Percentiles rank a stretch among this genome's conserved stretches.
Evolutionary conservation across 345 rosid genomes (phyloP).

Genomic region (Citrus australasica): DNA sequence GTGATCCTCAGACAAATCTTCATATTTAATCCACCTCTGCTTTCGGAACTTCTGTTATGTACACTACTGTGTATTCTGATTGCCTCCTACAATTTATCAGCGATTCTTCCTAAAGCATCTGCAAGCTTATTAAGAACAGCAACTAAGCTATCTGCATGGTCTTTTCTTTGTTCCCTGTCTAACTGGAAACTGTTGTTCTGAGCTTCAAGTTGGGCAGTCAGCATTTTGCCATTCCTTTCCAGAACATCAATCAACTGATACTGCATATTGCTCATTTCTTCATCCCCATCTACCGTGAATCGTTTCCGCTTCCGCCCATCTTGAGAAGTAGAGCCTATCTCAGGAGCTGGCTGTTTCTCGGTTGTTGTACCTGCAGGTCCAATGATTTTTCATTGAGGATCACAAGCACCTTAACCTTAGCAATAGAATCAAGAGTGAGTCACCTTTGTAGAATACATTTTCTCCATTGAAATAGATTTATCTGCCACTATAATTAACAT

Average conservation of each 20-base stretch:
- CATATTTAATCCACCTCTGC: conserved; percentile 16
- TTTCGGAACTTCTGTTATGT: conserved; percentile 25
- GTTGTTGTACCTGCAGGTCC: conserved; percentile 42
- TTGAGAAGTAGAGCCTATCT: conserved; percentile 53
- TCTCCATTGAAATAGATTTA: background rate
- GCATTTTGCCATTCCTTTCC: conserved; percentile 72
- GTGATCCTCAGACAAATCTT: conserved; percentile 19
- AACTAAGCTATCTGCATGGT: conserved; percentile 62
- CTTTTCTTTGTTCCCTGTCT: conserved; percentile 86
- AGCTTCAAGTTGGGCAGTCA: conserved; percentile 77
- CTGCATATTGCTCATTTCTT: conserved; percentile 40
- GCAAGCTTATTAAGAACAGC: conserved; percentile 86
- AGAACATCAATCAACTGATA: conserved; percentile 53
- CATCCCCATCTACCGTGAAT: conserved; percentile 33
- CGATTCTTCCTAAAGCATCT: conserved; percentile 79
- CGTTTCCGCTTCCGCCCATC: conserved; percentile 75
- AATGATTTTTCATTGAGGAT: conserved; percentile 2
- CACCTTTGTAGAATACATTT: background rate
- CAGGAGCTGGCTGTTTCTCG: conserved; percentile 48
- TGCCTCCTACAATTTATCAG: conserved; percentile 68
- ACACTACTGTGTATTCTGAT: conserved; percentile 11
- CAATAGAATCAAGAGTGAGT: background rate
- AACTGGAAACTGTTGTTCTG: conserved; percentile 63
- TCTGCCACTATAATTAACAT: background rate
- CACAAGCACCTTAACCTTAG: background rate